phyloP scores from a whole-genome alignment of 495 filamentous ascomycete species.

The Thermochaetoides thermophila region DNA sequence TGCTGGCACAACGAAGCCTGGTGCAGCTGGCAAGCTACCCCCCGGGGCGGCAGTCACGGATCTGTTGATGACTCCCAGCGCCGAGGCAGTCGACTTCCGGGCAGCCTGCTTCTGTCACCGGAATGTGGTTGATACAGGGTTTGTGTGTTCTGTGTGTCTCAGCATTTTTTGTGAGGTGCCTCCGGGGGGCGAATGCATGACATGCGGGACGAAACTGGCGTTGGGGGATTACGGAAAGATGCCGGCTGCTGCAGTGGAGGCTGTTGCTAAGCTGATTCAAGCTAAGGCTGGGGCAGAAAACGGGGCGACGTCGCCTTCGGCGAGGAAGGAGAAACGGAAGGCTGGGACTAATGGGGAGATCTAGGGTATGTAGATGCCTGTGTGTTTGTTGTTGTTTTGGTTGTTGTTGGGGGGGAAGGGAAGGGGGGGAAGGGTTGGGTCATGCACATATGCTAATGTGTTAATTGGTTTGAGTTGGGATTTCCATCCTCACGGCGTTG shows the following conservation, averaged over 20 bases:
- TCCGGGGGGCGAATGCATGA: conserved; percentile 55
- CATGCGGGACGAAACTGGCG: conserved; percentile 75
- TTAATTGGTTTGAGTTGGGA: too few relatives aligned
- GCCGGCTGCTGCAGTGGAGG: too few relatives aligned
- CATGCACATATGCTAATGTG: too few relatives aligned
- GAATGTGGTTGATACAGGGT: conserved; percentile 78
- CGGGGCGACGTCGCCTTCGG: neutral
- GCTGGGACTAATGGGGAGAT: too few relatives aligned
- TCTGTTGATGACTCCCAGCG: conserved; percentile 56
- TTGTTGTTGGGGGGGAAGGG: too few relatives aligned
- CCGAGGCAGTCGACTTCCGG: conserved; percentile 85
- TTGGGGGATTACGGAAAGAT: conserved; percentile 58
- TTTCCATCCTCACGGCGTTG: too few relatives aligned
- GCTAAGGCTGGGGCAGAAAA: neutral
- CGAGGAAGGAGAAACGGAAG: too few relatives aligned
- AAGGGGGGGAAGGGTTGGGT: too few relatives aligned
- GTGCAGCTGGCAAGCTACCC: conserved; percentile 2
- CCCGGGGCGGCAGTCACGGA: conserved; percentile 11
- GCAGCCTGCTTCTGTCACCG: conserved; percentile 96
- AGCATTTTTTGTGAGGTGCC: conserved; percentile 48
- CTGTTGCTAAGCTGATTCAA: too few relatives aligned
- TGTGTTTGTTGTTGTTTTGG: too few relatives aligned
- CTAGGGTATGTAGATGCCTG: too few relatives aligned
- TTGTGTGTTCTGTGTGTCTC: conserved; percentile 88
- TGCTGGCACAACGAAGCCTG: neutral